phyloP scores from a whole-genome alignment of 2,329 filamentous ascomycete species.

The Sclerotinia sclerotiorum region DNA sequence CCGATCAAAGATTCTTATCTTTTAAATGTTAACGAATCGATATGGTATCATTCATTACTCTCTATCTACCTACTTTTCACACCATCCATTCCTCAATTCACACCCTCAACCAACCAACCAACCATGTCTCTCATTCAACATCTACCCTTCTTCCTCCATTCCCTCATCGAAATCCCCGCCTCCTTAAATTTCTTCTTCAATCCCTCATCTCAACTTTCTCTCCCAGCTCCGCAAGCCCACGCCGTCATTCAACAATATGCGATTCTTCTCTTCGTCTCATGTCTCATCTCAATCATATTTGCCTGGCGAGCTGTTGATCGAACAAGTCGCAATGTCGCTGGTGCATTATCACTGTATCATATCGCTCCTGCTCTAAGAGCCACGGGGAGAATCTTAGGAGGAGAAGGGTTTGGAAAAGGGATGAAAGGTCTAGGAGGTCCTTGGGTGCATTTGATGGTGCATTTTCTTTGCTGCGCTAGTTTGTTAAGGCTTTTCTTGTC shows the following conservation, averaged over 20 bases:
- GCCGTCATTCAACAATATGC: conserved; percentile 44
- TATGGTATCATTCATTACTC: background rate
- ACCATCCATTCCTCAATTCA: background rate
- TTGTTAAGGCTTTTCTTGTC: conserved; percentile 19
- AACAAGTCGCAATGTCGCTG: conserved; percentile 39
- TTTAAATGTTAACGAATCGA: background rate
- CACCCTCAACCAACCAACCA: background rate
- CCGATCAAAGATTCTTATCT: background rate
- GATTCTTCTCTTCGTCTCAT: conserved; percentile 41
- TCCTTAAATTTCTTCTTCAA: conserved; percentile 42
- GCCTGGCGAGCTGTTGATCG: conserved; percentile 35
- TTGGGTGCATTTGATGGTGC: conserved; percentile 33
- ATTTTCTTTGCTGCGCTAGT: conserved; percentile 27
- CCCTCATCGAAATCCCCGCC: conserved; percentile 42
- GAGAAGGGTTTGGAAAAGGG: conserved; percentile 7
- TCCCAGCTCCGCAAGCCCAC: conserved; percentile 41
- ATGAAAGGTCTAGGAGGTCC: conserved; percentile 30
- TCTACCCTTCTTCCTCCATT: conserved; percentile 40
- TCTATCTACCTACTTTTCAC: no score
- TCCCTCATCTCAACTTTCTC: conserved; percentile 39
- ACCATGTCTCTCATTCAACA: conserved; percentile 16
- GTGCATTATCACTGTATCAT: conserved; percentile 42
- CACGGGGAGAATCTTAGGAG: conserved; percentile 25
- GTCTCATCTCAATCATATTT: conserved; percentile 41
- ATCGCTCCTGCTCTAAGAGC: conserved; percentile 40